phyloP scores from a whole-genome alignment of 176 grass and related monocot genomes.

The Cymbopogon citratus region DNA sequence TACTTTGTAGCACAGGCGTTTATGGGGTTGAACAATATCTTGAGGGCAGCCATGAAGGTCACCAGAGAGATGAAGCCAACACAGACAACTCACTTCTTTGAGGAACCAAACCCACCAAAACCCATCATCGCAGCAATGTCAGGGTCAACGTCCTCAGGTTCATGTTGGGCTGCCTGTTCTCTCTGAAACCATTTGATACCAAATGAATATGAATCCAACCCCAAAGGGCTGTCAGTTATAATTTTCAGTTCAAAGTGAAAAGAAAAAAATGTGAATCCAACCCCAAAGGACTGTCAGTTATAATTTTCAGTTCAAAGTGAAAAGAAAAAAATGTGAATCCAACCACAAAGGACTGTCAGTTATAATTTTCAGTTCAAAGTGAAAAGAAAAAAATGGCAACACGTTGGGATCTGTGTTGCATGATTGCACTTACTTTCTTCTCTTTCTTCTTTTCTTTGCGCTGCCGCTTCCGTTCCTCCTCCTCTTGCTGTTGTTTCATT shows the following conservation, averaged over 20 bases:
- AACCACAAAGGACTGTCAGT: no score
- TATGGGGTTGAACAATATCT: no score
- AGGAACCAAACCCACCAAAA: conserved; percentile 68
- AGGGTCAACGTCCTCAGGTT: conserved; percentile 31
- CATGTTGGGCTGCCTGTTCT: conserved; percentile 55
- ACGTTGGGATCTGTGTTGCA: background rate
- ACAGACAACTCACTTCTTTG: conserved; percentile 41
- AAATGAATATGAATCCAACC: no score
- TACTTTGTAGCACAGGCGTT: no score
- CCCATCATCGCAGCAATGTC: conserved; percentile 76
- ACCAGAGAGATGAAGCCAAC: background rate
- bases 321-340: no score
- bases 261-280: no score
- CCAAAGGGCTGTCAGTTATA: no score
- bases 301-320: no score
- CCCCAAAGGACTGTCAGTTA: no score
- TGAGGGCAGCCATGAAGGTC: background rate
- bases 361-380: no score
- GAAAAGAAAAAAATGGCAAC: no score
- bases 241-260: no score
- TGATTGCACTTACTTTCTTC: conserved; percentile 58
- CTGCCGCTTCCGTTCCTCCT: conserved; percentile 73
- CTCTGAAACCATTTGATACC: conserved; percentile 29
- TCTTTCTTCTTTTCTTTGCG: conserved; percentile 87
- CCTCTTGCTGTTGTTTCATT: conserved; percentile 92